Evolutionary conservation across 495 filamentous ascomycete genomes (phyloP).

Genomic region (Penicillium bovifimosum): DNA sequence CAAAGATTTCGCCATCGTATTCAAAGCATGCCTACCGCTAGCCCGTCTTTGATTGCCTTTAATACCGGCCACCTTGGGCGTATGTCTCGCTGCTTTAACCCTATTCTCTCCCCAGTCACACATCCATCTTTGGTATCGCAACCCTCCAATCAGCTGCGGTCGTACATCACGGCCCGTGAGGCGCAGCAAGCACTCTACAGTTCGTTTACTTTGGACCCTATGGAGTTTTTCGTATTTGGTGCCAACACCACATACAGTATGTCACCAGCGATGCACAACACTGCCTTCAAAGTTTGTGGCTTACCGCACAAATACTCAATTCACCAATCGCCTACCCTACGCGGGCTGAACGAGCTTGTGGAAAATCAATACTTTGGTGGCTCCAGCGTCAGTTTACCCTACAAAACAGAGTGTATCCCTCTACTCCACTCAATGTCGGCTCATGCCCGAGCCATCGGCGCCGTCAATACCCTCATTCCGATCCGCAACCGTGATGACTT

Average conservation of each 20-base stretch:
- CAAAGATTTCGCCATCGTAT: slow-evolving; percentile 34
- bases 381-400: slow-evolving; percentile 66
- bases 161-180: slow-evolving; percentile 39
- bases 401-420: slow-evolving; percentile 67
- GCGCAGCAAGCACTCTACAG: slow-evolving; percentile 46
- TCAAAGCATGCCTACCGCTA: slow-evolving; percentile 20
- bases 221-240: slow-evolving; percentile 42
- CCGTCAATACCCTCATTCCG: slow-evolving; percentile 71
- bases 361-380: slow-evolving; percentile 65
- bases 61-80: slow-evolving; percentile 64
- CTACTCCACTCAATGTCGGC: slow-evolving; percentile 63
- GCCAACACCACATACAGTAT: slow-evolving; percentile 41
- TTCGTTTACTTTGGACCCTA: slow-evolving; percentile 50
- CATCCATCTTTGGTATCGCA: slow-evolving; percentile 26
- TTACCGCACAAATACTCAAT: slow-evolving; percentile 68
- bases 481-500: slow-evolving; percentile 52
- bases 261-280: slow-evolving; percentile 59
- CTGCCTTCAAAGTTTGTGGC: slow-evolving; percentile 62
- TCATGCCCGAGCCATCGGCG: slow-evolving; percentile 72
- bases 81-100: slow-evolving; percentile 58
- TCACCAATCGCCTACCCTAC: slow-evolving; percentile 60
- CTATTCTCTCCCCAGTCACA: slow-evolving; percentile 57
- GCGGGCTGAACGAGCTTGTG: slow-evolving; percentile 59
- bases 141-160: slow-evolving; percentile 18
- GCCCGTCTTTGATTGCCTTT: slow-evolving; percentile 59